A percentile compares a stretch with the other conserved stretches of the same genome.
Evolutionary conservation across 1,284 basidiomycete species (phyloP).

Genomic region (Pholiota adiposa): DNA sequence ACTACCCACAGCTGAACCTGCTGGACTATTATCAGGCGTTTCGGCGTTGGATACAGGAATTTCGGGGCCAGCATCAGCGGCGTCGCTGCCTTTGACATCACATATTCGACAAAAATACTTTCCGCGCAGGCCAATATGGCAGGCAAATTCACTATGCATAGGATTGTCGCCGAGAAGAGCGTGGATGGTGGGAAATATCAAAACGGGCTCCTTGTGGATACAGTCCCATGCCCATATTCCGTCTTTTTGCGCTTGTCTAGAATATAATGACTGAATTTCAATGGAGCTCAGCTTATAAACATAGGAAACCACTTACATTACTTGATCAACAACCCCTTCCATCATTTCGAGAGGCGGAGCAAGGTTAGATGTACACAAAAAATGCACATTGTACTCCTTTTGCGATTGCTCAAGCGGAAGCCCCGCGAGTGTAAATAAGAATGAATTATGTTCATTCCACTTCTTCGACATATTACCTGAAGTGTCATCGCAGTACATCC

Average conservation of each 20-base stretch:
- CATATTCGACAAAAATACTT: constrained; percentile 45
- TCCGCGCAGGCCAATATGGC: constrained; percentile 19
- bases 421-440: constrained; percentile 36
- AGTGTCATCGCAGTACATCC: constrained; percentile 48
- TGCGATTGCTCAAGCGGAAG: constrained; percentile 28
- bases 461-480: constrained; percentile 48
- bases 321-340: constrained; percentile 34
- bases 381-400: constrained; percentile 41
- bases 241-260: constrained; percentile 26
- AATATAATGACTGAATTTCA: background rate
- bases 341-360: constrained; percentile 46
- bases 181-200: constrained; percentile 36
- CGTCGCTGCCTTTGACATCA: constrained; percentile 30
- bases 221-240: constrained; percentile 44
- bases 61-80: constrained; percentile 8
- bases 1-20: background rate
- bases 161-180: constrained; percentile 47
- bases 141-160: constrained; percentile 24
- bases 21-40: constrained; percentile 1
- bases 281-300: background rate
- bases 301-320: constrained; percentile 24
- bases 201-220: constrained; percentile 29
- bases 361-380: constrained; percentile 44
- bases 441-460: constrained; percentile 49
- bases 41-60: background rate